These are phyloP conservation scores for Favolaschia claudopus DNA, from an alignment of 768 basidiomycete species.

Conservation along the genomic window DNA sequence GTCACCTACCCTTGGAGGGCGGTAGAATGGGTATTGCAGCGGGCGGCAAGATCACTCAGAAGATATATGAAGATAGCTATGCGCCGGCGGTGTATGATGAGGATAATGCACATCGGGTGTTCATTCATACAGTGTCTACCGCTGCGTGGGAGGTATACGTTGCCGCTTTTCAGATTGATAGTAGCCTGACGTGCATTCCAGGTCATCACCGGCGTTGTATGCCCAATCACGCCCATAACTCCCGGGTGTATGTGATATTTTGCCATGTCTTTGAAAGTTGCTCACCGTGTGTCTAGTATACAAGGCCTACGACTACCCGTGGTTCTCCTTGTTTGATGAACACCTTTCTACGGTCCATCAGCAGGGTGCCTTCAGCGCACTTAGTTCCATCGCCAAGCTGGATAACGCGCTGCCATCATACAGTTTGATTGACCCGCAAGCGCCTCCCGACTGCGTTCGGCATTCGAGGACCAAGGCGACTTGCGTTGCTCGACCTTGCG, in stretches of 20 bases:
- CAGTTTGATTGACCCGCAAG: no score
- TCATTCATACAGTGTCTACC: no score
- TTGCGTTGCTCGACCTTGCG: no score
- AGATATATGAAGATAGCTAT: background rate
- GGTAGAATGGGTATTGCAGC: slow-evolving; percentile 1
- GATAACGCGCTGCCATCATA: no score
- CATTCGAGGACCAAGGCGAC: no score
- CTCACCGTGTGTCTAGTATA: background rate
- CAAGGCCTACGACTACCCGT: background rate
- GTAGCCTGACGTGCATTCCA: background rate
- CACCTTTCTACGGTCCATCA: background rate
- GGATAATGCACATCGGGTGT: no score
- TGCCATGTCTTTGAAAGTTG: background rate
- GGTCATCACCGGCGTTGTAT: slow-evolving; percentile 2
- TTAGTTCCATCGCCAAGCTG: no score
- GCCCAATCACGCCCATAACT: background rate
- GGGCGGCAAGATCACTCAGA: slow-evolving; percentile 1
- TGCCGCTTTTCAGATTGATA: no score
- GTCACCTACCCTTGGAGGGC: background rate
- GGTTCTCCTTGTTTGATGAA: slow-evolving; percentile 2
- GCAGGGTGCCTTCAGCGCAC: background rate
- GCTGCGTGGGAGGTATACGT: no score
- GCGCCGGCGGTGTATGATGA: background rate
- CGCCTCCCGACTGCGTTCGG: no score
- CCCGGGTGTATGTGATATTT: background rate